Evolutionary conservation across 1,284 basidiomycete species (phyloP).

Genomic region (Salmacisia buchloeana): DNA sequence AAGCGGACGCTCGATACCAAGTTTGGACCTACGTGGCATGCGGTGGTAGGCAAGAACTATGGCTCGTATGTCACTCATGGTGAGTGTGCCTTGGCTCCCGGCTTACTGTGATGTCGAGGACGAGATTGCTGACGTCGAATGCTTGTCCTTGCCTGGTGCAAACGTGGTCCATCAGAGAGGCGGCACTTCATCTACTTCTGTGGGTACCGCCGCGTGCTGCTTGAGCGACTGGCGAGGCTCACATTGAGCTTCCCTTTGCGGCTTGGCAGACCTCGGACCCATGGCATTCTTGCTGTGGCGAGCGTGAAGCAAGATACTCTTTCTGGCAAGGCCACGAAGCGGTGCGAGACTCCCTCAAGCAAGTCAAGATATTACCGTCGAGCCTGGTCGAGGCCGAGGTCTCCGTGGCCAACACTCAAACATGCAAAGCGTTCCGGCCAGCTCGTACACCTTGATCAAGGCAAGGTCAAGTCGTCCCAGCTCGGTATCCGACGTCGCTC

Average conservation of each 20-base stretch:
- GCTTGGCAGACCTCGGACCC: constrained; percentile 37
- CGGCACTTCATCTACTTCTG: constrained; percentile 51
- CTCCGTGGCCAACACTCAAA: too few relatives aligned
- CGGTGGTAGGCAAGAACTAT: constrained; percentile 86
- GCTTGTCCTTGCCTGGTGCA: not conserved
- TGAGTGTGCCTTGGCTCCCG: constrained; percentile 57
- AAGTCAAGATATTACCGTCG: too few relatives aligned
- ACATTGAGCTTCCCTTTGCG: not conserved
- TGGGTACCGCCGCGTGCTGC: constrained; percentile 22
- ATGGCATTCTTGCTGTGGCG: constrained; percentile 49
- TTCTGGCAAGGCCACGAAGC: too few relatives aligned
- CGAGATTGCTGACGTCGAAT: not conserved
- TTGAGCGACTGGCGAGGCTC: too few relatives aligned
- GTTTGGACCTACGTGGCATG: constrained; percentile 92
- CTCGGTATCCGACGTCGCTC: too few relatives aligned
- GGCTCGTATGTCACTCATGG: constrained; percentile 96
- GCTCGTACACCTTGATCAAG: too few relatives aligned
- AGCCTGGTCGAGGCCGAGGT: too few relatives aligned
- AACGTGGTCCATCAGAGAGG: constrained; percentile 25
- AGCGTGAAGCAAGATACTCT: constrained; percentile 23
- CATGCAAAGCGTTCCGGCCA: too few relatives aligned
- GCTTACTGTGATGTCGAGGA: not conserved
- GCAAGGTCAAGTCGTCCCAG: too few relatives aligned
- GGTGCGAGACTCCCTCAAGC: too few relatives aligned
- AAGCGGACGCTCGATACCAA: constrained; percentile 94